Base-by-base conservation (phyloP, 2,329 filamentous ascomycete species). In the Diaporthe humulicola region DNA sequence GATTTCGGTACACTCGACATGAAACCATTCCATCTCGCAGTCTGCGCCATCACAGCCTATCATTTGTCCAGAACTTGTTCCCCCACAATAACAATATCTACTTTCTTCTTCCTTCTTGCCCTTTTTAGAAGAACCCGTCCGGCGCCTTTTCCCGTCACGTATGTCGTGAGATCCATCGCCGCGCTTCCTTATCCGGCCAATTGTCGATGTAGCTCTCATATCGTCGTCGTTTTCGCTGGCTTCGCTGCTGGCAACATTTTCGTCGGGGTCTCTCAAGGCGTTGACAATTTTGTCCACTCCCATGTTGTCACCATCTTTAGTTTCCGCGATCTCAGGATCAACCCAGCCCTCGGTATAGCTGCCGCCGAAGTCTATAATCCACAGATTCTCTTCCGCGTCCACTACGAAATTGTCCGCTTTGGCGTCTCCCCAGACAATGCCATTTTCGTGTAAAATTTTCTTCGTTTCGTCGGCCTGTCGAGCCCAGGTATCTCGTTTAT, bases 341-440 rank as follows among this genome's bases (percentile, higher is more conserved):
- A 82, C 78, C 79, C 80, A 82, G 22, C 81, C 81, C n/a, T 71
- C 58, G 0, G 80, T 82, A 36, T 80, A 81, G 38, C 79, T 76
- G 25, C 80, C 81, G 3, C 79, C 81, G 74, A 83, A 83, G 66
- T 83, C 80, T 22, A 79, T 78, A 1, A 82, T 69, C 79, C 81
- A 82, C 0, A 80, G 78, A 66, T 83, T 76, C 9, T 79, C 78
- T 17, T 79, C 67, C 22, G 66, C 54, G 45, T 81, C 80, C 28
- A 83, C 79, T 17, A 83, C 73, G n/a, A 82, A 73, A 64, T 83
- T 83, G 17, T 78, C 77, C 2, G 79, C 73, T 72, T 83, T 83
- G 4, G 70, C 81, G 76, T 82, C 81, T 14, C 81, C 81, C 80
- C 81, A 83, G 42, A 78, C 67, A 79, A 78, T 70, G 10, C 48